phyloP scores from a whole-genome alignment of 306 rosid genomes.

The Casuarina equisetifolia region DNA sequence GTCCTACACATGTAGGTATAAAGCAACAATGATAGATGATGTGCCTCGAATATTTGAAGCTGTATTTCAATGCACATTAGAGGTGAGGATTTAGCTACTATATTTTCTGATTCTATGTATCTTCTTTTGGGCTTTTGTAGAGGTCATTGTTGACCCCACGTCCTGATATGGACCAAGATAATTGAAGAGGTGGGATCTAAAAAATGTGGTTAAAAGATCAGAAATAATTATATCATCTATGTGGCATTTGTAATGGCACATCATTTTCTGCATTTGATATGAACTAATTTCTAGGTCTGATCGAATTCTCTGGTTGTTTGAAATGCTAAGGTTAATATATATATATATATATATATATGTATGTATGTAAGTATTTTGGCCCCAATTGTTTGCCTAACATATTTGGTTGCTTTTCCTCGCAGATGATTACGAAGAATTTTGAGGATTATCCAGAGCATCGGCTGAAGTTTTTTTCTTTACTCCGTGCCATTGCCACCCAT shows the following conservation, averaged over 20 bases:
- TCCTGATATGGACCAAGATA: background rate
- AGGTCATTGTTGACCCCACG: background rate
- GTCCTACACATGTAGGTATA: constrained; percentile 55
- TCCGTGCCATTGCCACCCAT: constrained; percentile 89
- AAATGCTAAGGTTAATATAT: background rate
- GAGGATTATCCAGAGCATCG: constrained; percentile 99
- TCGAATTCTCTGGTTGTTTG: background rate
- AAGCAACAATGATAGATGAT: constrained; percentile 85
- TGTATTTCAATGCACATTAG: constrained; percentile 95
- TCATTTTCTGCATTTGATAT: background rate
- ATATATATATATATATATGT: too few species aligned
- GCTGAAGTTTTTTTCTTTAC: constrained; percentile 92
- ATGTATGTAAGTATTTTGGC: background rate
- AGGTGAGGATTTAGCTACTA: constrained; percentile 46
- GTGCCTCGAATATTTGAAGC: constrained; percentile 99
- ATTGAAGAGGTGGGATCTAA: background rate
- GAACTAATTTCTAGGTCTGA: background rate
- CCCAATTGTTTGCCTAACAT: constrained; percentile 18
- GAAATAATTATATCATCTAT: background rate
- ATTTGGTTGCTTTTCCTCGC: constrained; percentile 8
- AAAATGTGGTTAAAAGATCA: background rate
- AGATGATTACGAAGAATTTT: constrained; percentile 95
- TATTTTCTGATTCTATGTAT: background rate
- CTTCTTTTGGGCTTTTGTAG: background rate
- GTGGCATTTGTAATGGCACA: background rate